phyloP scores from a whole-genome alignment of 306 rosid species.

The Hippophae gyantsensis region DNA sequence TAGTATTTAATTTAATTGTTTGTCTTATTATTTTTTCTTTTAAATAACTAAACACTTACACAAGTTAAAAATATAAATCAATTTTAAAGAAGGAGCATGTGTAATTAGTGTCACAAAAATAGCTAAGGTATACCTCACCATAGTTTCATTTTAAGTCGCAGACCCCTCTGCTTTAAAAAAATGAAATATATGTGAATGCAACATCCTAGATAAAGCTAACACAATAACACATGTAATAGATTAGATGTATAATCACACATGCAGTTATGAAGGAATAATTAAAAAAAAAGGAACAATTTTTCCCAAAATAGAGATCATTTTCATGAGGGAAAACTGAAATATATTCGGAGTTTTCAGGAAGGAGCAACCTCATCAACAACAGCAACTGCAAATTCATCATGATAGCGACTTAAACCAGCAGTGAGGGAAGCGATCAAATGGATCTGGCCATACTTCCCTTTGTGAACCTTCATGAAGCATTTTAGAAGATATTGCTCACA shows the following conservation, averaged over 20 bases:
- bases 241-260: background rate
- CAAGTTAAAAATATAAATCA: no score
- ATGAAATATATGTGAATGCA: background rate
- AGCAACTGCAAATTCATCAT: slow-evolving; percentile 91
- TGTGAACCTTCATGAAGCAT: slow-evolving; percentile 96
- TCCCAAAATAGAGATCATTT: slow-evolving; percentile 20
- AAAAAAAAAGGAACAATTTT: background rate
- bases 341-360: slow-evolving; percentile 6
- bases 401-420: slow-evolving; percentile 95
- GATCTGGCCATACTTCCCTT: slow-evolving; percentile 97
- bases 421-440: slow-evolving; percentile 93
- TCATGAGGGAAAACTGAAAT: slow-evolving; percentile 11
- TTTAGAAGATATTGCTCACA: slow-evolving; percentile 84
- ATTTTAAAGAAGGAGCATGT: no score
- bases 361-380: slow-evolving; percentile 86
- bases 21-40: no score
- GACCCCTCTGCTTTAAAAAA: background rate
- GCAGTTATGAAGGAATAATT: background rate
- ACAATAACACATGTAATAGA: background rate
- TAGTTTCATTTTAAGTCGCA: no score
- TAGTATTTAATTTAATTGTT: no score
- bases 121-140: no score
- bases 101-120: no score
- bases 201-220: background rate
- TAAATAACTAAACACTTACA: no score